phyloP scores from a whole-genome alignment of 2,329 filamentous ascomycete species.

The Fusarium chlamydosporum region DNA sequence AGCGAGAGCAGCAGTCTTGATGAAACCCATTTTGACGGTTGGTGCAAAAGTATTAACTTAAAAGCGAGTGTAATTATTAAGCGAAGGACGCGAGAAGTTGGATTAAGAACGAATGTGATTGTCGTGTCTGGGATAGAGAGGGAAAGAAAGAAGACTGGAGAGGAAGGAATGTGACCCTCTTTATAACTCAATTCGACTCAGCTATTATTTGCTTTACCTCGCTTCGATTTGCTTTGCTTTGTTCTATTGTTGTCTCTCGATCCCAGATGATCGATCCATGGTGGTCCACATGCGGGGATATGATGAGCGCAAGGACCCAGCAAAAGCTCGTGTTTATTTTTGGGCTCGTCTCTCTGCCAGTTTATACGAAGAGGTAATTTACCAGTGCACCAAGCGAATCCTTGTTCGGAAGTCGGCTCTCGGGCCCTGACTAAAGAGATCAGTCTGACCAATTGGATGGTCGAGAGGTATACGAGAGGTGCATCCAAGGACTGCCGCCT shows the following conservation, averaged over 20 bases:
- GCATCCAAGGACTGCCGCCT: constrained; percentile 2
- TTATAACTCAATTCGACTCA: constrained; percentile 20
- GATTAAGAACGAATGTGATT: constrained; percentile 16
- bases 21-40: constrained; percentile 44
- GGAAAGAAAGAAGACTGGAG: neutral
- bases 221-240: neutral
- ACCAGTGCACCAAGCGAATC: constrained; percentile 3
- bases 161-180: neutral
- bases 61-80: constrained; percentile 24
- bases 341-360: constrained; percentile 10
- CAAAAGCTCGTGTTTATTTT: constrained; percentile 36
- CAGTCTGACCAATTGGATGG: neutral
- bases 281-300: constrained; percentile 17
- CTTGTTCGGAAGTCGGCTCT: constrained; percentile 20
- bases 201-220: neutral
- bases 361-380: constrained; percentile 32
- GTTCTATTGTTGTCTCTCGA: constrained; percentile 10
- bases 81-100: constrained; percentile 19
- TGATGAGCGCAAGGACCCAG: constrained; percentile 10
- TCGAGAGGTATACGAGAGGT: constrained; percentile 1
- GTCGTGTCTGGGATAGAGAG: constrained; percentile 22
- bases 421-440: neutral
- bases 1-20: constrained; percentile 40
- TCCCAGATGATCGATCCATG: constrained; percentile 22
- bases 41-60: constrained; percentile 16